Percentiles rank a stretch among this genome's conserved stretches.
Conservation (phyloP, 331 rosid species). For the Pyrus hybrid region DNA sequence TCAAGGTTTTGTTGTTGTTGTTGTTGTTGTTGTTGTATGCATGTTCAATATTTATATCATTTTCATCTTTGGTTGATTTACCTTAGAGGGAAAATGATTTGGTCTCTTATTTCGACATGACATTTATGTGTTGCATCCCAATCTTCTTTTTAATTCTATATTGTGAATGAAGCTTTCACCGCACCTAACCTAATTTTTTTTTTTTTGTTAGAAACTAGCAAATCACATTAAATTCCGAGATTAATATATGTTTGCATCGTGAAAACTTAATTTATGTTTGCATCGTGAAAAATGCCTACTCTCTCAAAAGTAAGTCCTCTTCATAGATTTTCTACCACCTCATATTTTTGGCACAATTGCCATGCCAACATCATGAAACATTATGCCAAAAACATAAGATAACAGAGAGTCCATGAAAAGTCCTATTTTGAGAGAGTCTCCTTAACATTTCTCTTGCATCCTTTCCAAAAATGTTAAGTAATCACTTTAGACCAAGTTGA, state of each 20-base stretch:
- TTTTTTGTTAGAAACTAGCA: neutral
- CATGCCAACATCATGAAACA: too few relatives aligned
- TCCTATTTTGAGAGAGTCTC: too few relatives aligned
- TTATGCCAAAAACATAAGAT: too few relatives aligned
- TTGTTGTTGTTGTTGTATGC: neutral
- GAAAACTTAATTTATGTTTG: too few relatives aligned
- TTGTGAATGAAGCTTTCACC: neutral
- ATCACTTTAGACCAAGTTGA: neutral
- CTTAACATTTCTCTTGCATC: neutral
- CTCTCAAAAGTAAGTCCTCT: too few relatives aligned
- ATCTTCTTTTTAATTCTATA: neutral
- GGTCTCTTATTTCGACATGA: neutral
- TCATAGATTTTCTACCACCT: too few relatives aligned
- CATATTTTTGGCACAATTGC: too few relatives aligned
- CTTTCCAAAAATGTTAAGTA: neutral
- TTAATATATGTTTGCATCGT: too few relatives aligned
- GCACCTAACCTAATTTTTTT: neutral
- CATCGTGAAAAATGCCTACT: too few relatives aligned
- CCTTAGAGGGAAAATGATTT: neutral
- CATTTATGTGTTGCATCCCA: neutral
- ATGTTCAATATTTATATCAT: neutral
- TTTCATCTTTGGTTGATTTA: neutral
- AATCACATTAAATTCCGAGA: too few relatives aligned
- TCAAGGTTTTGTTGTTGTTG: too few relatives aligned
- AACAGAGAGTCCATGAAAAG: too few relatives aligned